Conservation (phyloP, 305 asterid genomes). For the Ilex paraguariensis region DNA sequence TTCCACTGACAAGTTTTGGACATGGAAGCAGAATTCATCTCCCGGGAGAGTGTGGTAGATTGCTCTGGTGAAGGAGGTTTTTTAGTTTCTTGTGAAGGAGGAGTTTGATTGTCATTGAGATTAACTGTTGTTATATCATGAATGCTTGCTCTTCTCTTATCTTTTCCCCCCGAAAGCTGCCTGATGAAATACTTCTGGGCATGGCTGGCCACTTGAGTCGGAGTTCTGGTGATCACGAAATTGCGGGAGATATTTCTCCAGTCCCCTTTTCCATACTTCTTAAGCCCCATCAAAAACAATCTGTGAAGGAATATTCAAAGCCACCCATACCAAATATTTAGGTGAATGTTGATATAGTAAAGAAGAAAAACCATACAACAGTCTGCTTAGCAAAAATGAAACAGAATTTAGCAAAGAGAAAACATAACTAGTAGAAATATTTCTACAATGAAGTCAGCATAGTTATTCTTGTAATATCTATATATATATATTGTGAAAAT, state of each 20-base stretch:
- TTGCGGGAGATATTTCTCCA: constrained; percentile 91
- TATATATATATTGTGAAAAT: no score
- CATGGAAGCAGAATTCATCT: constrained; percentile 24
- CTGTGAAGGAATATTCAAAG: constrained; percentile 26
- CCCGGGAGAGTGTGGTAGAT: constrained; percentile 23
- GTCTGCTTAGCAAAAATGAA: no score
- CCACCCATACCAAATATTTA: neutral
- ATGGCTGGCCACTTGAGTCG: constrained; percentile 95
- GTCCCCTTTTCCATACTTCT: constrained; percentile 92
- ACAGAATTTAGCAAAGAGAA: no score
- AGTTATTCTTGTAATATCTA: no score
- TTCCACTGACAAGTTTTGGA: constrained; percentile 57
- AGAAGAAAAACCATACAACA: no score
- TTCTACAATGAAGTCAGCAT: no score
- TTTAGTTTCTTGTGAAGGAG: constrained; percentile 49
- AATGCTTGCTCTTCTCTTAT: constrained; percentile 92
- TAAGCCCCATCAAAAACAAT: constrained; percentile 81
- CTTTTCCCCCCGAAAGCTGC: constrained; percentile 88
- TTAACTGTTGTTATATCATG: constrained; percentile 87
- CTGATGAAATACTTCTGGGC: constrained; percentile 93
- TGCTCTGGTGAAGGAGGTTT: constrained; percentile 40
- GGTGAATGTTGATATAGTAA: no score
- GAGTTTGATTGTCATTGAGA: constrained; percentile 43
- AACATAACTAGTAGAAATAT: no score
- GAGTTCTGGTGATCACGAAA: constrained; percentile 74